A percentile compares a stretch with the other conserved stretches of the same genome.
Evolutionary conservation across 2,329 filamentous ascomycete species (phyloP).

Genomic region (Talaromyces funiculosus): DNA sequence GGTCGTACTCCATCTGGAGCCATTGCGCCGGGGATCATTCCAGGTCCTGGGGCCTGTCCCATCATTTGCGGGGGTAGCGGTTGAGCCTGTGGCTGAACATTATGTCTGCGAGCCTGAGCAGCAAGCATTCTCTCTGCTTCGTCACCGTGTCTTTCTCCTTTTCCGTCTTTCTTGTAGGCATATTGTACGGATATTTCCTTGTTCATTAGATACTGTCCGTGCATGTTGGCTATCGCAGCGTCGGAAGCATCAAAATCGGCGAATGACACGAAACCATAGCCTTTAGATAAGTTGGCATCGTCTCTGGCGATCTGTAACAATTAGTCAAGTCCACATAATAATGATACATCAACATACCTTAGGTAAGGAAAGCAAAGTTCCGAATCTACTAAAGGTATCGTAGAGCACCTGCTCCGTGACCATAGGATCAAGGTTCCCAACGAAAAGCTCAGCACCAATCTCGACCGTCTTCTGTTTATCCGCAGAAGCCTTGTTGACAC

Average conservation of each 20-base stretch:
- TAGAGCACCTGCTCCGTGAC: slow-evolving; percentile 94
- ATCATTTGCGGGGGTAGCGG: slow-evolving; percentile 70
- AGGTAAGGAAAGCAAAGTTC: slow-evolving; percentile 72
- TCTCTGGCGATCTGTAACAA: slow-evolving; percentile 63
- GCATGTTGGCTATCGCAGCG: slow-evolving; percentile 84
- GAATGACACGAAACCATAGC: slow-evolving; percentile 93
- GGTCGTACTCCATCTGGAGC: slow-evolving; percentile 37
- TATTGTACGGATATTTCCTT: slow-evolving; percentile 96
- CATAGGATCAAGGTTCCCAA: slow-evolving; percentile 90
- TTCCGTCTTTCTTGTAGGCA: slow-evolving; percentile 98
- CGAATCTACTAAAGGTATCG: slow-evolving; percentile 91
- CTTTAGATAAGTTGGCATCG: slow-evolving; percentile 81
- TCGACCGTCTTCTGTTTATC: slow-evolving; percentile 92
- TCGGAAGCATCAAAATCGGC: slow-evolving; percentile 91
- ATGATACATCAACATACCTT: slow-evolving; percentile 54
- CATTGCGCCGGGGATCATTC: slow-evolving; percentile 42
- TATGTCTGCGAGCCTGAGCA: slow-evolving; percentile 87
- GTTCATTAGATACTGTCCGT: slow-evolving; percentile 93
- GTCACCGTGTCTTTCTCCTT: slow-evolving; percentile 92
- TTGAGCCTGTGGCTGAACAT: slow-evolving; percentile 76
- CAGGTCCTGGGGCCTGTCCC: slow-evolving; percentile 29
- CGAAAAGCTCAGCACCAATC: slow-evolving; percentile 93
- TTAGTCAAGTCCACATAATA: slow-evolving; percentile 20
- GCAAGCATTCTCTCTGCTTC: slow-evolving; percentile 88
- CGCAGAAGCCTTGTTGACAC: slow-evolving; percentile 89